Base-by-base conservation (phyloP, 331 rosid species). In the Arachis monticola region DNA sequence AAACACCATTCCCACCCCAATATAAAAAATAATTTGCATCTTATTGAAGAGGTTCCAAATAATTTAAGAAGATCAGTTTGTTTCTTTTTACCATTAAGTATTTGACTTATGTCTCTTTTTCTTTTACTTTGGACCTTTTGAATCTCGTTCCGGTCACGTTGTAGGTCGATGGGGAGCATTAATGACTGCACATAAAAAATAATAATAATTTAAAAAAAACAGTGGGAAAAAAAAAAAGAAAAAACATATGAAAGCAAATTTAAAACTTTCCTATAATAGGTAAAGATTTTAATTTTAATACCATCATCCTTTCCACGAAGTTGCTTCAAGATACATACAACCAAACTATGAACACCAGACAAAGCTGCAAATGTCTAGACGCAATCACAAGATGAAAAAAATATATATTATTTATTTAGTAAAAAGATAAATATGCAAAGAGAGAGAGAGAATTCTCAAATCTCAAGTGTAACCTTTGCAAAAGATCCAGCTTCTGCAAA, bases 291-390 rank as follows among this genome's bases (percentile, higher is more conserved):
- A 53, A 38, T 71, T 57, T 45, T 38, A 53, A 48, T 80, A 89
- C 93, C 89, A 72, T 92, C 96, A 77, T 89, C 96, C 70, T 88
- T 92, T 79, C 91, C 93, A 73, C 97, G 71, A 60, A 89, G 78
- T 77, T 79, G 90, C 88, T 69, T 87, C 87, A 88, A 80, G 66
- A 88, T 82, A 89, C 96, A 89, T 48, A 85, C 88, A 77, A 88
- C 96, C 88, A 92, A 82, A 82, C 96, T 90, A 62, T 88, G 96
- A 11, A 75, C 79, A 55, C 79, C 73, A 66, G 67, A 75, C 22
- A 75, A 75, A 75, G 57, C 60, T 65, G 73, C 73, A 75, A 75
- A 75, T 56, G 73, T 66, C 79, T 65, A 57, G 22, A 56, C 8
- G 4, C 27, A 22, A 17, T 50, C 11, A 73, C 17, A 60, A 2